Percentiles rank a stretch among this genome's conserved stretches.
phyloP scores from a whole-genome alignment of 2,329 filamentous ascomycete genomes.

The Clonostachys solani region DNA sequence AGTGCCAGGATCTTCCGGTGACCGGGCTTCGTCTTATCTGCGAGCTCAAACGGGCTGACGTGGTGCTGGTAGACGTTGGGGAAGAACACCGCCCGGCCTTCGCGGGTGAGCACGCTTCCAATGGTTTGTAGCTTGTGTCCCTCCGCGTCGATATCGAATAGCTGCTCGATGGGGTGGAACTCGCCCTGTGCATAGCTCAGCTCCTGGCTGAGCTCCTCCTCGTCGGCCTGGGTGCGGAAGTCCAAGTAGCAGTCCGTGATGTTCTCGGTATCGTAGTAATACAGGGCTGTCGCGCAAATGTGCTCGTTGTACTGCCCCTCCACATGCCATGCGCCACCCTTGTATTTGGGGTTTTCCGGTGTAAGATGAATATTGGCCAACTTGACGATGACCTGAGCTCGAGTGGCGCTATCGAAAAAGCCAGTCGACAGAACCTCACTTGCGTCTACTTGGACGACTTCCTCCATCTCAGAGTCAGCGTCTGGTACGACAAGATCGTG shows the following conservation, averaged over 20 bases:
- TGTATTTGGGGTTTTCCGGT: constrained; percentile 50
- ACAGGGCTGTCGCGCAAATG: constrained; percentile 59
- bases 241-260: constrained; percentile 45
- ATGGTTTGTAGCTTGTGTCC: constrained; percentile 24
- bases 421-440: constrained; percentile 14
- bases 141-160: constrained; percentile 22
- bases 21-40: constrained; percentile 45
- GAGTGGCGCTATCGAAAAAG: constrained; percentile 19
- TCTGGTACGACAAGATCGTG: constrained; percentile 14
- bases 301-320: constrained; percentile 59
- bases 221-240: constrained; percentile 40
- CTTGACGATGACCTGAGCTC: constrained; percentile 60
- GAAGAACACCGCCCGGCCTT: constrained; percentile 49
- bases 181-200: constrained; percentile 24
- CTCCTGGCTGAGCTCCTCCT: background rate
- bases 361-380: constrained; percentile 57
- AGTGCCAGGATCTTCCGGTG: constrained; percentile 56
- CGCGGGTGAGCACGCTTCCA: constrained; percentile 39
- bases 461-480: constrained; percentile 1
- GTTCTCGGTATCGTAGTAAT: constrained; percentile 59
- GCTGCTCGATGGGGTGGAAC: constrained; percentile 20
- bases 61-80: constrained; percentile 50
- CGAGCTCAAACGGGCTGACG: constrained; percentile 45
- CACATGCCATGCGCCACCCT: constrained; percentile 49
- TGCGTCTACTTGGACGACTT: constrained; percentile 5